Evolutionary conservation across 306 rosid genomes (phyloP).

Genomic region (Inga leiocalycina): DNA sequence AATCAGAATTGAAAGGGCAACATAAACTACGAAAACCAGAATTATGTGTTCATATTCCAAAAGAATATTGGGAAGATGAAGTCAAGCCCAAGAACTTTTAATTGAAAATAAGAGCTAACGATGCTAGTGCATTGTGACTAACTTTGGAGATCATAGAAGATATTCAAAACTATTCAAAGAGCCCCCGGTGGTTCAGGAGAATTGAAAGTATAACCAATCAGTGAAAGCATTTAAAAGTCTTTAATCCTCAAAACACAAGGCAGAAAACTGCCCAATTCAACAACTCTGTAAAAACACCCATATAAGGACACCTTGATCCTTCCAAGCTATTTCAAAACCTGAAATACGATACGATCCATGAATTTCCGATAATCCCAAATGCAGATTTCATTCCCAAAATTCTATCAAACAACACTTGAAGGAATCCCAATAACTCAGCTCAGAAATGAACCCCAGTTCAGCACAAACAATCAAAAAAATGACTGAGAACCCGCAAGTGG

Average conservation of each 20-base stretch:
- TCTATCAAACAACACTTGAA: background rate
- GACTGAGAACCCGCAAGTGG: background rate
- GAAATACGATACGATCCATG: background rate
- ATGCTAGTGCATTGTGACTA: background rate
- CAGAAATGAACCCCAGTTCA: background rate
- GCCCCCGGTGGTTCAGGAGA: background rate
- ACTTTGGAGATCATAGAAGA: background rate
- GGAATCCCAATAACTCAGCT: background rate
- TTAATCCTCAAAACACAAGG: background rate
- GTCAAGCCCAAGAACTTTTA: background rate
- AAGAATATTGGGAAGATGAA: background rate
- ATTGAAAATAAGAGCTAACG: background rate
- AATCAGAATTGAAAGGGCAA: background rate
- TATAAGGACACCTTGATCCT: background rate
- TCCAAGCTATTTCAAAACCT: background rate
- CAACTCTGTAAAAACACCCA: constrained; percentile 1
- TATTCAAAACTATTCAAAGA: background rate
- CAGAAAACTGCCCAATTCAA: background rate
- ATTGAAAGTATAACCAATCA: background rate
- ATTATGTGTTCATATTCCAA: background rate
- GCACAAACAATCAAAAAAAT: constrained; percentile 10
- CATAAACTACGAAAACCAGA: background rate
- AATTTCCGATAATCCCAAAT: background rate
- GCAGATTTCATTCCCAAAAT: background rate
- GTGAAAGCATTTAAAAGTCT: background rate